Evolutionary conservation across 2,329 filamentous ascomycete species (phyloP).

Genomic region (Atkinsonella hypoxylon): DNA sequence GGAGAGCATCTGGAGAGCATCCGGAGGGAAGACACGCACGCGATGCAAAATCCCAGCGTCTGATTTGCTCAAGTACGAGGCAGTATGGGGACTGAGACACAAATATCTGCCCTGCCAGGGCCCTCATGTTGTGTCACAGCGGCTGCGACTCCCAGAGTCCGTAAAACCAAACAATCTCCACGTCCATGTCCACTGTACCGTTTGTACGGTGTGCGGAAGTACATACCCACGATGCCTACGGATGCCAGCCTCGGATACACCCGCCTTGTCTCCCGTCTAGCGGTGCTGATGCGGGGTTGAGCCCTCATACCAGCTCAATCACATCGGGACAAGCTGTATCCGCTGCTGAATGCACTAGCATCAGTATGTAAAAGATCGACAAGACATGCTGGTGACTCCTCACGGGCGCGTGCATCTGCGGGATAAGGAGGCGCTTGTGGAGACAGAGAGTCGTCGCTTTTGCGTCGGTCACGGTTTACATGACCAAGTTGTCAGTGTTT

Average conservation of each 20-base stretch:
- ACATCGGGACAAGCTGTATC: not conserved
- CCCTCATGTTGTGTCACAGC: not conserved
- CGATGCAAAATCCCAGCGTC: not conserved
- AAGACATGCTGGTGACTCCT: not conserved
- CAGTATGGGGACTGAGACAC: not conserved
- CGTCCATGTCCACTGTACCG: not conserved
- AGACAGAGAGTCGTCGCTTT: not conserved
- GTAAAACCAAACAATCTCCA: not conserved
- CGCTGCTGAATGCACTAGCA: too few relatives aligned
- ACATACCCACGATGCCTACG: not conserved
- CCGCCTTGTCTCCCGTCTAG: not conserved
- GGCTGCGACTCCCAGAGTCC: not conserved
- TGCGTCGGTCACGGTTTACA: not conserved
- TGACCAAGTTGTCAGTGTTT: not conserved
- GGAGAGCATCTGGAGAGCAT: too few relatives aligned
- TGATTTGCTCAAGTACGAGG: constrained; percentile 1
- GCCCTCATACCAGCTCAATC: not conserved
- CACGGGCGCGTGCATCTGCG: not conserved
- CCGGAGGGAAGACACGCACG: not conserved
- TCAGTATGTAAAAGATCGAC: not conserved
- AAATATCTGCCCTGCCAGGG: not conserved
- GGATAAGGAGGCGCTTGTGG: not conserved
- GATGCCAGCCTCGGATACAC: constrained; percentile 4
- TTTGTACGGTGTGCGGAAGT: not conserved
- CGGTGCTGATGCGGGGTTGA: not conserved